Evolutionary conservation across 441 rosid genomes (phyloP).

Genomic region (Daphne laureola): DNA sequence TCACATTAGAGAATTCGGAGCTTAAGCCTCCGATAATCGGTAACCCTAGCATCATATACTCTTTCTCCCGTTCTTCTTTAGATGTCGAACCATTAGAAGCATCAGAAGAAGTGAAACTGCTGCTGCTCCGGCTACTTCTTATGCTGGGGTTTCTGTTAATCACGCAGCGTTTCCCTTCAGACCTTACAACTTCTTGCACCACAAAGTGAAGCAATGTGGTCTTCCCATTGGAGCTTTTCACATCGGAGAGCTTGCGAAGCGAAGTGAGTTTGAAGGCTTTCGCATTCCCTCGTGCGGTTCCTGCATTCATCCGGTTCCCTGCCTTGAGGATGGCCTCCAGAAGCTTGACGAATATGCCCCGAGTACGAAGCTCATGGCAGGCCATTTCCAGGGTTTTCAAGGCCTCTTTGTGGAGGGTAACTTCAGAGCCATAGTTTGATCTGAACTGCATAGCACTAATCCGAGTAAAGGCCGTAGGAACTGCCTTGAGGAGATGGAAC

Average conservation of each 20-base stretch:
- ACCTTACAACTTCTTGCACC: slow-evolving; percentile 68
- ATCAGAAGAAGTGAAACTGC: slow-evolving; percentile 20
- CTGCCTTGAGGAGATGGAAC: slow-evolving; percentile 55
- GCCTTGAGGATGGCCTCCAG: slow-evolving; percentile 89
- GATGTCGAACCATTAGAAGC: slow-evolving; percentile 14
- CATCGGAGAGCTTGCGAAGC: slow-evolving; percentile 73
- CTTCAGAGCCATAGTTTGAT: slow-evolving; percentile 57
- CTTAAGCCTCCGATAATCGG: slow-evolving; percentile 80
- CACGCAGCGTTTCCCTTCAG: slow-evolving; percentile 67
- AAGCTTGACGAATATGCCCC: slow-evolving; percentile 78
- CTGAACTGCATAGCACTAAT: slow-evolving; percentile 61
- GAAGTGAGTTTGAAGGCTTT: slow-evolving; percentile 76
- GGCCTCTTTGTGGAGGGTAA: slow-evolving; percentile 37
- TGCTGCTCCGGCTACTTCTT: slow-evolving; percentile 25
- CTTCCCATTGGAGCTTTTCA: slow-evolving; percentile 71
- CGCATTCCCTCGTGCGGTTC: slow-evolving; percentile 91
- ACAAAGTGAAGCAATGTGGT: slow-evolving; percentile 88
- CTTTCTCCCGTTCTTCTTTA: slow-evolving; percentile 55
- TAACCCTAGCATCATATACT: slow-evolving; percentile 64
- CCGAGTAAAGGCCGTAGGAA: slow-evolving; percentile 72
- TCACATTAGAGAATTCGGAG: slow-evolving; percentile 59
- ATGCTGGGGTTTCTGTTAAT: slow-evolving; percentile 39
- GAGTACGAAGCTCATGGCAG: slow-evolving; percentile 65
- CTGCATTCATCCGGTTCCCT: slow-evolving; percentile 92
- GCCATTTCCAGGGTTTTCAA: slow-evolving; percentile 49